Evolutionary conservation across 2,329 filamentous ascomycete genomes (phyloP), one percentile per base, ranked within the genome.

Genomic region (Colletotrichum tropicale): DNA sequence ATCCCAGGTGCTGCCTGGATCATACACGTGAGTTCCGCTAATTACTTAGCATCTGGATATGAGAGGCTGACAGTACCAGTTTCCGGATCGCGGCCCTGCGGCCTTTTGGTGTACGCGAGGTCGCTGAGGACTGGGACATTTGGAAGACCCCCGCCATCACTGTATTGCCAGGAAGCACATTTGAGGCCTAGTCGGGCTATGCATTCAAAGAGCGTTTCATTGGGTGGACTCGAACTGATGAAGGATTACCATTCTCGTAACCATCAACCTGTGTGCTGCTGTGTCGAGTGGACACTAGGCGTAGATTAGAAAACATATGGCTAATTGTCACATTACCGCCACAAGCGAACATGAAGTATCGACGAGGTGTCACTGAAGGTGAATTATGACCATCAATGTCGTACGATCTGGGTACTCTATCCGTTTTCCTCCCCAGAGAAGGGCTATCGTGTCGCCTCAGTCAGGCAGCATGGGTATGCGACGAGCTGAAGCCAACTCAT

Each of bases 31-130:
- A 34, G 73, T 67, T 15, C 10, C 26, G 6, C 8, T 26, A 1
- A n/a, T 7, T 7, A 6, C 2, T 1, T 6, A 2, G 0, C 1
- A 28, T 38, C 10, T 8, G 28, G 1, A 4, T n/a, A 1, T 12
- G 5, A 64, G 8, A 30, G 6, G 34, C 66, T 74, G 60, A 71
- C 16, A 8, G 18, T 6, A 10, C 3, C 56, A 79, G 58, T 4
- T 69, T 80, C 38, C 74, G 81, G 1, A 76, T 83, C 38, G 81
- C 81, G 10, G 80, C 78, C 7, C 71, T 81, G 18, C 78, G 70
- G 43, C 80, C 80, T 2, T 82, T 82, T 70, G 80, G 80, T 8
- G 56, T 78, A 15, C 76, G 66, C 1, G 56, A 61, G 12, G 68
- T 69, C 18, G 34, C 75, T 1, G 66, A 65, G 4, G 77, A 81